Evolutionary conservation across 352 stramenopile genomes (phyloP).

Genomic region (Aphanomyces stellatus): DNA sequence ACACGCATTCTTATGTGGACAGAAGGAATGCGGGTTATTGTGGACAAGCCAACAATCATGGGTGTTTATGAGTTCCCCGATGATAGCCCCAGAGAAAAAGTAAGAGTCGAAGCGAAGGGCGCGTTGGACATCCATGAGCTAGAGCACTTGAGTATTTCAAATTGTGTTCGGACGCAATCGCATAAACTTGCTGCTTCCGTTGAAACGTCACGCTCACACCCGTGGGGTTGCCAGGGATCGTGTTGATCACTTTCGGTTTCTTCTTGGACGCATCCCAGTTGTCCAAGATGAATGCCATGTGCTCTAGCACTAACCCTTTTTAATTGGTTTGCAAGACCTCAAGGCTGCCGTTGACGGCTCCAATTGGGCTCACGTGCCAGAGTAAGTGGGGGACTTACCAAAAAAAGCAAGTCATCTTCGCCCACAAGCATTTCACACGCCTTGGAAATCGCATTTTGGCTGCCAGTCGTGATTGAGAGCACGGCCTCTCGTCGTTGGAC

Average conservation of each 20-base stretch:
- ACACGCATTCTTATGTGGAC: too few relatives aligned
- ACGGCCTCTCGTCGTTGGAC: too few relatives aligned
- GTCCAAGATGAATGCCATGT: slow-evolving; percentile 24
- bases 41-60: too few relatives aligned
- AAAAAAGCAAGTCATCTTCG: slow-evolving; percentile 27
- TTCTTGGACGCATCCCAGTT: slow-evolving; percentile 21
- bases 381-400: slow-evolving; percentile 46
- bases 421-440: slow-evolving; percentile 43
- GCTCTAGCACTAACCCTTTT: slow-evolving; percentile 27
- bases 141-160: too few relatives aligned
- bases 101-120: too few relatives aligned
- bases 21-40: too few relatives aligned
- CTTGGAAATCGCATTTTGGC: slow-evolving; percentile 40
- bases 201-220: slow-evolving; percentile 29
- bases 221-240: slow-evolving; percentile 42
- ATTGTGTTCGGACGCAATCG: slow-evolving; percentile 30
- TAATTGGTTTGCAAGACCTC: slow-evolving; percentile 29
- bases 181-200: slow-evolving; percentile 31
- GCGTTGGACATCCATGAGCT: too few relatives aligned
- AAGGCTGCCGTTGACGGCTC: slow-evolving; percentile 26
- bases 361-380: slow-evolving; percentile 33
- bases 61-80: too few relatives aligned
- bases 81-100: too few relatives aligned
- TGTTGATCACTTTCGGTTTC: slow-evolving; percentile 33
- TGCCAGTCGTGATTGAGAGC: slow-evolving; percentile 30